phyloP scores from a whole-genome alignment of 2,329 filamentous ascomycete genomes.

The Aspergillus fumigatiaffinis region DNA sequence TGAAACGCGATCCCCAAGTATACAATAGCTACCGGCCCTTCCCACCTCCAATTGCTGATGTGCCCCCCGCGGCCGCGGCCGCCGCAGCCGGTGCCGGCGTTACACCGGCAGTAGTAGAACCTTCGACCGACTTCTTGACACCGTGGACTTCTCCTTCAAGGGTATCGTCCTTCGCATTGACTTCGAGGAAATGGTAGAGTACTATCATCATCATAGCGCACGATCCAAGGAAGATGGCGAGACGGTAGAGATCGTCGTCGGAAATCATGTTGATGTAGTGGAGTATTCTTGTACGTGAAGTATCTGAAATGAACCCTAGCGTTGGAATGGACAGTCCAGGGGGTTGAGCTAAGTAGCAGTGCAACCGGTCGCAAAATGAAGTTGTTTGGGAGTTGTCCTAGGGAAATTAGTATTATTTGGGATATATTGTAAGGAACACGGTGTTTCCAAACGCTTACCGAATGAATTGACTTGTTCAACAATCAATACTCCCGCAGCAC shows the following conservation, averaged over 20 bases:
- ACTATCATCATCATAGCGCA: conserved; percentile 89
- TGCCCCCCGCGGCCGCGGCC: conserved; percentile 13
- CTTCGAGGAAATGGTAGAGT: conserved; percentile 91
- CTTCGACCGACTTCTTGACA: conserved; percentile 11
- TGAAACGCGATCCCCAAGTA: not conserved
- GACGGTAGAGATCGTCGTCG: conserved; percentile 82
- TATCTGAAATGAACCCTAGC: not conserved
- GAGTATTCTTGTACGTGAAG: not conserved
- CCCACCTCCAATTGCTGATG: conserved; percentile 10
- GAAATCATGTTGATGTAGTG: conserved; percentile 72
- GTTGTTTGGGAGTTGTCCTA: not conserved
- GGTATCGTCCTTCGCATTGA: conserved; percentile 68
- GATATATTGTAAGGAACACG: not conserved
- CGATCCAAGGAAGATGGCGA: conserved; percentile 89
- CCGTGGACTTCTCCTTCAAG: conserved; percentile 3
- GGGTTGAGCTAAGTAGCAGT: not conserved
- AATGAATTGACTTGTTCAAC: not conserved
- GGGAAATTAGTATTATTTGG: not conserved
- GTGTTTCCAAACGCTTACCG: not conserved
- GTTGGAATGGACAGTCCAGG: not conserved
- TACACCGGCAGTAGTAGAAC: conserved; percentile 4
- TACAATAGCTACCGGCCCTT: conserved; percentile 11
- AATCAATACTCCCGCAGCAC: not conserved
- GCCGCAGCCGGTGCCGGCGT: conserved; percentile 4
- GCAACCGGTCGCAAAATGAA: not conserved